A percentile compares a stretch with the other conserved stretches of the same genome.
Conservation (phyloP, 441 rosid genomes). For the Theobroma grandiflorum region DNA sequence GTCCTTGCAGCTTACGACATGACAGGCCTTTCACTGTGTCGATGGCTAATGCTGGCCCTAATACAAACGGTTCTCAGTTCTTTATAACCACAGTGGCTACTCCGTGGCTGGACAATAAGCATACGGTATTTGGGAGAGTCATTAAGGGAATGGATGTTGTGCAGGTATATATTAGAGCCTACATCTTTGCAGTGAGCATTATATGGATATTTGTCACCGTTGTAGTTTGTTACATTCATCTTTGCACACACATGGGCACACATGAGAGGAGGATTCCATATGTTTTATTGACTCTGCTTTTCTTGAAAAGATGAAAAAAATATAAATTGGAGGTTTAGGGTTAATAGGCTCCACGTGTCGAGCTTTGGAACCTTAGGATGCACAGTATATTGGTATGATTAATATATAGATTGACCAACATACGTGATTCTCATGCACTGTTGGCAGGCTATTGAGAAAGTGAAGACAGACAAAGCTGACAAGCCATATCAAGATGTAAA, state of each 20-base stretch:
- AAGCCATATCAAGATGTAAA: constrained; percentile 93
- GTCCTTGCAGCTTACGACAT: constrained; percentile 75
- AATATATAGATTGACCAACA: constrained; percentile 9
- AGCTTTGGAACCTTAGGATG: neutral
- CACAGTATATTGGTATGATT: neutral
- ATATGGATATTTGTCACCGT: too few relatives aligned
- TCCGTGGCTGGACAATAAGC: constrained; percentile 98
- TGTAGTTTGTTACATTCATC: neutral
- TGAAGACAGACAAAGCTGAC: constrained; percentile 91
- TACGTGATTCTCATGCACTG: constrained; percentile 18
- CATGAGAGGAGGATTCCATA: neutral
- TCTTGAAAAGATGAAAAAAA: neutral
- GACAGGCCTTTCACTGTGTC: constrained; percentile 94
- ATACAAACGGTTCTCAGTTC: constrained; percentile 94
- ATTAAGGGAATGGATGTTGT: constrained; percentile 96
- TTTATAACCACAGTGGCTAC: constrained; percentile 97
- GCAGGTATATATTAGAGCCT: constrained; percentile 59
- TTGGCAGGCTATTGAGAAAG: constrained; percentile 90
- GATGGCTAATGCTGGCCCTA: constrained; percentile 96
- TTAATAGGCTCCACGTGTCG: neutral
- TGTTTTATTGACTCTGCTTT: neutral
- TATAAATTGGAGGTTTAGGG: too few relatives aligned
- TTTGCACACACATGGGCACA: too few relatives aligned
- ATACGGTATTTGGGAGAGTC: constrained; percentile 94
- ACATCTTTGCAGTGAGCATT: neutral